Conservation (phyloP, 495 filamentous ascomycete species). For the Alectoria sarmentosa region DNA sequence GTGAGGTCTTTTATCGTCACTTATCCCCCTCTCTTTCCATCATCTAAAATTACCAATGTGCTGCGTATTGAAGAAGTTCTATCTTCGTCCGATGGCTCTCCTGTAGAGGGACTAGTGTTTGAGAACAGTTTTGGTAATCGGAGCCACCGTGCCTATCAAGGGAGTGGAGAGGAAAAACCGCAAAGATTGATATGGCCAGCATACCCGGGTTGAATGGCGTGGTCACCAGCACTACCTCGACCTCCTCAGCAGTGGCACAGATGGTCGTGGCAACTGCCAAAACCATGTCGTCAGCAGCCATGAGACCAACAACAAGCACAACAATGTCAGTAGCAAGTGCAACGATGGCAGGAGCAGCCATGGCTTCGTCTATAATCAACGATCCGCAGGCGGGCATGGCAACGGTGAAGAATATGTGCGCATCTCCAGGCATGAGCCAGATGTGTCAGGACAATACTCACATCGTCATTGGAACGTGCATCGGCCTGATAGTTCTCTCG, state of each 20-base stretch:
- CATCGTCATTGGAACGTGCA: background rate
- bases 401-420: constrained; percentile 9
- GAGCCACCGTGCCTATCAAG: background rate
- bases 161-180: background rate
- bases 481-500: background rate
- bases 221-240: background rate
- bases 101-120: background rate
- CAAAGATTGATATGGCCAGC: constrained; percentile 9
- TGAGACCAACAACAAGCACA: background rate
- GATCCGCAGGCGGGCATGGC: constrained; percentile 13
- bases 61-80: background rate
- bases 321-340: background rate
- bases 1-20: background rate
- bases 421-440: constrained; percentile 4
- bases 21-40: background rate
- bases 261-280: background rate
- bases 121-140: background rate
- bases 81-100: background rate
- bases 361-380: constrained; percentile 5
- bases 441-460: constrained; percentile 8
- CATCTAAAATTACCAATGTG: background rate
- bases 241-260: constrained; percentile 1
- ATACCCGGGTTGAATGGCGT: constrained; percentile 6
- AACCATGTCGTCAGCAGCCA: background rate
- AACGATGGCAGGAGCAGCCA: background rate